Evolutionary conservation across 352 stramenopile genomes (phyloP), one percentile per base, ranked within the genome.

Genomic region (Globisporangium recalcitrans): DNA sequence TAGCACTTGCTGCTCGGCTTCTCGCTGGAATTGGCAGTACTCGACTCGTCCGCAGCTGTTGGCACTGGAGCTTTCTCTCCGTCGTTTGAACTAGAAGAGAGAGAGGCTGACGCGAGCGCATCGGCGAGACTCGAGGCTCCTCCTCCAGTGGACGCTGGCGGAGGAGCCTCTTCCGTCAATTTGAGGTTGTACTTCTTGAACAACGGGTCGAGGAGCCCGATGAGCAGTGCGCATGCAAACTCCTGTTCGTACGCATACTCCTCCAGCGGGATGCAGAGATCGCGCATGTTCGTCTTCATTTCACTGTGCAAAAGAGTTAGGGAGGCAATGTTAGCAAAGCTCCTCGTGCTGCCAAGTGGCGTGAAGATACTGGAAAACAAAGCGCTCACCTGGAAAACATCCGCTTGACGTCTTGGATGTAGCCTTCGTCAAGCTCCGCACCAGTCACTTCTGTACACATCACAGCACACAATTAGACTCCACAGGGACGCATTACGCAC

Each of bases 271-370:
- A 95, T 90, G 55, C 82, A 91, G 52, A 93, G 60, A 11, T 95
- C 80, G 52, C 85, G 80, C 77, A 95, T 90, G 58, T 87, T 90
- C 4, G 68, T 56, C 63, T 93, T 95, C 83, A 95, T 95, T 69
- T 95, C 85, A 24, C 85, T 95, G 34, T 16, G 21, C 40, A 22
- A 11, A 52, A 5, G 9, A 8, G 1, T 44, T 32, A 31, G 49
- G 2, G 31, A 22, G n/a, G n/a, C 8, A 29, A 58, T 16, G 22
- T 46, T 44, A 49, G 6, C 27, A 58, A 32, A 32, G 32, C n/a
- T n/a, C n/a, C n/a, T n/a, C n/a, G n/a, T 38, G 8, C 21, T 29
- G 29, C 3, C 9, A 52, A 31, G 14, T 38, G 10, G 11, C 11
- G 32, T 38, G 32, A 11, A 38, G 31, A 38, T 38, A 13, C n/a